Conservation (phyloP, 768 basidiomycete genomes). For the Dentipellis sp. region DNA sequence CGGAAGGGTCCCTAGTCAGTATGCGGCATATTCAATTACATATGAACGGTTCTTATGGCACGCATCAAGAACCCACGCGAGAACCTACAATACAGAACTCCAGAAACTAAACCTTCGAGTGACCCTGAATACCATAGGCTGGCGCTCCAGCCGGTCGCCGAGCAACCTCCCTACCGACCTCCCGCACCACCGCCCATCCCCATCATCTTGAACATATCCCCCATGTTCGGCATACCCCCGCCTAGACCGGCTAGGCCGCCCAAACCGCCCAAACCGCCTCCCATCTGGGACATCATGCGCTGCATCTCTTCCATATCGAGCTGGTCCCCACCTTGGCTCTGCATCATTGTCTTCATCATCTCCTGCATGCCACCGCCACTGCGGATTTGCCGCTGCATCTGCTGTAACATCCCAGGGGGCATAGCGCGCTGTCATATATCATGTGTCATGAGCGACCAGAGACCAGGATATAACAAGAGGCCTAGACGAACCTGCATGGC, state of each 20-base stretch:
- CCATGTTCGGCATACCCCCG: slow-evolving; percentile 62
- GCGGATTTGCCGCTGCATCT: slow-evolving; percentile 79
- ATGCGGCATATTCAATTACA: background rate
- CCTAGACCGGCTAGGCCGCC: slow-evolving; percentile 56
- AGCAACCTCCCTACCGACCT: slow-evolving; percentile 2
- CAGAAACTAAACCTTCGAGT: background rate
- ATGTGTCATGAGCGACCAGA: background rate
- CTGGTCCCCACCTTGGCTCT: slow-evolving; percentile 84
- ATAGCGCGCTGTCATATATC: slow-evolving; percentile 58
- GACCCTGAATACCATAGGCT: background rate
- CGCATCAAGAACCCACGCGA: background rate
- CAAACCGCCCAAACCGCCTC: slow-evolving; percentile 31
- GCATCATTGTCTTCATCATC: slow-evolving; percentile 99
- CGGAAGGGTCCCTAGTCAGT: background rate
- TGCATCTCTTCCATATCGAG: slow-evolving; percentile 94
- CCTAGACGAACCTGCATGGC: slow-evolving; percentile 67
- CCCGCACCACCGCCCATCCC: slow-evolving; percentile 21
- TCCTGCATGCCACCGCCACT: slow-evolving; percentile 89
- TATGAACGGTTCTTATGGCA: background rate
- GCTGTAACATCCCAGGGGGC: slow-evolving; percentile 92
- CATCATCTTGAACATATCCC: slow-evolving; percentile 85
- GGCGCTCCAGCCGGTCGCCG: background rate
- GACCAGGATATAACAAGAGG: background rate
- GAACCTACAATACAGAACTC: background rate
- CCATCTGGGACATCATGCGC: slow-evolving; percentile 91